Conservation (phyloP, 2,329 filamentous ascomycete species). For the Sordariomycetes sp. region DNA sequence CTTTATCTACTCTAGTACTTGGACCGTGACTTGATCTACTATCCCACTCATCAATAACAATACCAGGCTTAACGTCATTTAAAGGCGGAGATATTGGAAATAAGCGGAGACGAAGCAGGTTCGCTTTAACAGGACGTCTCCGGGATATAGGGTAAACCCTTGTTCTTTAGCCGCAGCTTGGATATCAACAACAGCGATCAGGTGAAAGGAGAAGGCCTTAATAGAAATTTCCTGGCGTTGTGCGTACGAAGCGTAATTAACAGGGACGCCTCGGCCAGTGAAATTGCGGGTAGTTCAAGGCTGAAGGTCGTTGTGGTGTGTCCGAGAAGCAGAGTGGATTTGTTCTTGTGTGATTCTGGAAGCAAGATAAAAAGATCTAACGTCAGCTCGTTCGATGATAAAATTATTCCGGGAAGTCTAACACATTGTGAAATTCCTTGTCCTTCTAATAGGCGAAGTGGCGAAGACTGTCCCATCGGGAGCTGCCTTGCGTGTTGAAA, state of each 20-base stretch:
- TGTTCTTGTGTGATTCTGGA: background rate
- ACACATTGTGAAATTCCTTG: conserved; percentile 17
- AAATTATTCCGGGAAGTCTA: background rate
- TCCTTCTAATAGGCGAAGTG: conserved; percentile 23
- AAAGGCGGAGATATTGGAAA: too few relatives aligned
- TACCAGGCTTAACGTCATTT: background rate
- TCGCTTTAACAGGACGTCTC: conserved; percentile 44
- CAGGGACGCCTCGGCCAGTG: conserved; percentile 6
- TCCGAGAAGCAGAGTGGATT: background rate
- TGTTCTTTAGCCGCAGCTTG: conserved; percentile 28
- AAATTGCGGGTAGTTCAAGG: conserved; percentile 11
- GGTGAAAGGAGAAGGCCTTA: conserved; percentile 8
- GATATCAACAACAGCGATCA: conserved; percentile 28
- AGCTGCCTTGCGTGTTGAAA: conserved; percentile 10
- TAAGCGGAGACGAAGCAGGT: conserved; percentile 35
- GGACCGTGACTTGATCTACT: conserved; percentile 28
- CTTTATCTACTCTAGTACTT: conserved; percentile 59
- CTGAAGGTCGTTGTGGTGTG: conserved; percentile 6
- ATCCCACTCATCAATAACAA: background rate
- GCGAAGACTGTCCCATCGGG: conserved; percentile 19
- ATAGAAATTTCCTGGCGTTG: background rate
- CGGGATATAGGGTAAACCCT: conserved; percentile 25
- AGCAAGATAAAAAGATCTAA: background rate
- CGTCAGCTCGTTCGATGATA: background rate
- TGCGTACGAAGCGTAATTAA: conserved; percentile 5